These are phyloP conservation scores for Hygrocybe coccinea DNA, from an alignment of 768 basidiomycete species.

Conservation along the genomic window DNA sequence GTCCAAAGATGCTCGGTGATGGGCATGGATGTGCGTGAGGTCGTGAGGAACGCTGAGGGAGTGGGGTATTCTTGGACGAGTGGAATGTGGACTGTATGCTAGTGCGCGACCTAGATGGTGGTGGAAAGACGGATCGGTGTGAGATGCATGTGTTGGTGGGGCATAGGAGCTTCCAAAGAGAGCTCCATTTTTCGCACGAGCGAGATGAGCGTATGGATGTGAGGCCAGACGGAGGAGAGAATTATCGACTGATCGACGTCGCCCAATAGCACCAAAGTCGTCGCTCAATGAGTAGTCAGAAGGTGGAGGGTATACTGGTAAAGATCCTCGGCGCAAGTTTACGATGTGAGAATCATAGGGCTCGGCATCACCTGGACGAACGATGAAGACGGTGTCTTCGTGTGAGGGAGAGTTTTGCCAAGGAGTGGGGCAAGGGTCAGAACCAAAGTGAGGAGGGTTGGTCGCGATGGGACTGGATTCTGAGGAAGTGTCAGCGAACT, in stretches of 20 bases:
- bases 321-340: conserved; percentile 48
- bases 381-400: conserved; percentile 30
- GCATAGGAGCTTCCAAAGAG: conserved; percentile 29
- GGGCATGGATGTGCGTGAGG: conserved; percentile 19
- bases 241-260: conserved; percentile 45
- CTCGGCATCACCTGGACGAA: conserved; percentile 19
- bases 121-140: background rate
- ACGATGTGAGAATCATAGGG: conserved; percentile 29
- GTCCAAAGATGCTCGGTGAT: conserved; percentile 23
- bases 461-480: background rate
- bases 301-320: conserved; percentile 41
- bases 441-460: background rate
- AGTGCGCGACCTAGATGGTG: background rate
- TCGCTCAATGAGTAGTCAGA: conserved; percentile 33
- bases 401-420: conserved; percentile 38
- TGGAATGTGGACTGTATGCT: conserved; percentile 28
- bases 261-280: conserved; percentile 39
- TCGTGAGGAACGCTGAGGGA: conserved; percentile 18
- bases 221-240: conserved; percentile 45
- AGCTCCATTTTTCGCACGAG: conserved; percentile 49
- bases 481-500: conserved; percentile 2
- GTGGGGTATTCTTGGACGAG: conserved; percentile 9
- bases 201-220: conserved; percentile 48
- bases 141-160: conserved; percentile 27
- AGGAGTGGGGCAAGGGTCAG: conserved; percentile 17